Evolutionary conservation across 352 stramenopile species (phyloP), one percentile per base, ranked within the genome.

Genomic region (Phytophthora hybrid): DNA sequence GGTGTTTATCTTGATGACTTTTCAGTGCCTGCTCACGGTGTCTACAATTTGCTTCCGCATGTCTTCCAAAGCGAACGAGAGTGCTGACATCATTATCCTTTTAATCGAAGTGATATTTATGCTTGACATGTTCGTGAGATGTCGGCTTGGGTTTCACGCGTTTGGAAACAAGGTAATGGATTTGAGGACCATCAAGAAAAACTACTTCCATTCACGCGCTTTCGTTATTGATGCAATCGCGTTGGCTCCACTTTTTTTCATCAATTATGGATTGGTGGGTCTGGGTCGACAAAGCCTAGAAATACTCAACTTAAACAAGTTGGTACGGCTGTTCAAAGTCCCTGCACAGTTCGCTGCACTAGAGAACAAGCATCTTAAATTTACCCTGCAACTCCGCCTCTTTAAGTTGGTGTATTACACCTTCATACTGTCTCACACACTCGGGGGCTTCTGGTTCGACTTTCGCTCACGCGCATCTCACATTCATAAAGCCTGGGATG

Each of bases 351-450:
- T 93, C 44, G 57, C 51, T 2, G 83, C 75, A 5, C 69, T 91
- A 13, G 84, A 92, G 57, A 90, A 83, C 63, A 84, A 87, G 32
- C 87, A 91, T 47, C 66, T 91, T 19, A 92, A 89, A 62, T 80
- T 78, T 41, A 92, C 83, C 1, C 52, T 84, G 1, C 78, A 93
- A n/a, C 58, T 93, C 0, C 81, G 86, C 2, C 32, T 93, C 19
- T 88, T 91, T 74, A 93, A 91, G 71, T 58, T 93, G n/a, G 73
- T 93, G 14, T 93, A 92, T 66, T 93, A 90, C 69, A 89, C 83
- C 0, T 92, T 91, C 44, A 60, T 93, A 26, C 69, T 92, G 1
- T 81, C 80, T 2, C 86, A 93, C 55, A 74, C 80, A 0, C 79
- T 90, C 5, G 86, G 81, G 5, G 88, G 86, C 39, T 79, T 89